Base-by-base conservation (phyloP, 208 protist species). In the Acanthamoeba culbertsoni region DNA sequence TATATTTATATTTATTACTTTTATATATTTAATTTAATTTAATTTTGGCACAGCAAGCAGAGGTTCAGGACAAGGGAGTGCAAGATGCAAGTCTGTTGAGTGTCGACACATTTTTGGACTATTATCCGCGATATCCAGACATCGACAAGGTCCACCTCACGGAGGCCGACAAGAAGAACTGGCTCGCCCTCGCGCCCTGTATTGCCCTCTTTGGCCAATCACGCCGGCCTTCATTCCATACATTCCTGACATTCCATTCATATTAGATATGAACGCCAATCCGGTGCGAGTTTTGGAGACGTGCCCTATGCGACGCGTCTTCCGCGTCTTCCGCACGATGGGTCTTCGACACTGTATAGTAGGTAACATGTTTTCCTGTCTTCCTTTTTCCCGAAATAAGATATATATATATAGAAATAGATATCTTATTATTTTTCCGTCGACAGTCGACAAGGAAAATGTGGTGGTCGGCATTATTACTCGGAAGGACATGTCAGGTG, bases 301-400 rank as follows among this genome's bases (percentile, higher is more conserved):
- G 33, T 90, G 82, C 82, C 82, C 82, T 51, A 71, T 90, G 55
- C 28, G 53, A 18, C 82, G 82, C 2, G 82, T 90, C 10, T 90
- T 71, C 55, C 82, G 82, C 33, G 55, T 90, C 48, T 90, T 90
- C 82, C 82, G 82, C 1, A 90, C 82, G 16, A 71, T 90, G 55
- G 82, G 82, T 35, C 82, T 90, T n/a, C 82, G 82, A 10, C 82
- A 90, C 26, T 20, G 28, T 51, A 68, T 90, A n/a, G n/a, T 90
- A 7, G 82, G 82, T 90, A 90, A 1, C 45, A 6, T 43, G 26
- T 59, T 12, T 31, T 62, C 28, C 28, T 31, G 51, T 28, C 23
- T 31, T 5, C 3, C 40, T 0, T 31, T 12, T 40, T 26, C 33
- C 18, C 33, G 20, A 10, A 46, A 10, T 18, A 10, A 3, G 23